A percentile compares a stretch with the other conserved stretches of the same genome.
Conservation (phyloP, 305 asterid species). For the Plantago coronopus region DNA sequence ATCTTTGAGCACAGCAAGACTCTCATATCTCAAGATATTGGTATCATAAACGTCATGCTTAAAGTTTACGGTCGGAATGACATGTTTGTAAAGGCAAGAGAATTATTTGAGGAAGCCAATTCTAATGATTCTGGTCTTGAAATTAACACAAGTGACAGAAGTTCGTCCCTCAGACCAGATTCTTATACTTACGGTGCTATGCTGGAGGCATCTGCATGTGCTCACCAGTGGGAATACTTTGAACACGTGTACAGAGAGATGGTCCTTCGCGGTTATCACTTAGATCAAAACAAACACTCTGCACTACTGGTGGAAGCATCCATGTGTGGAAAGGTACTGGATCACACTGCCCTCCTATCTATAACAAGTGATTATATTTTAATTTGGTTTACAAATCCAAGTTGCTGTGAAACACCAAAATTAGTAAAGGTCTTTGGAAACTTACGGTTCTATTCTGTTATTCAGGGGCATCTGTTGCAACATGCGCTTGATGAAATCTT, state of each 20-base stretch:
- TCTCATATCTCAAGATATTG: constrained; percentile 54
- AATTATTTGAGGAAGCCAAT: constrained; percentile 64
- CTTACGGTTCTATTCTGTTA: background rate
- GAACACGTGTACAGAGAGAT: constrained; percentile 77
- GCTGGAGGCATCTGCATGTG: constrained; percentile 82
- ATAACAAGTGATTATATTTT: background rate
- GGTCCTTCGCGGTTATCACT: constrained; percentile 53
- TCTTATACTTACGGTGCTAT: constrained; percentile 60
- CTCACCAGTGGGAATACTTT: constrained; percentile 90
- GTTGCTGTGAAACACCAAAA: background rate
- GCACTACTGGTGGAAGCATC: constrained; percentile 64
- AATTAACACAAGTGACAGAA: constrained; percentile 18
- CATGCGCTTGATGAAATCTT: constrained; percentile 68
- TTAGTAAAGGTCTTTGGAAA: background rate
- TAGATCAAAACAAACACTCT: constrained; percentile 55
- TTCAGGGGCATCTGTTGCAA: constrained; percentile 81
- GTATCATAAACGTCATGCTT: constrained; percentile 76
- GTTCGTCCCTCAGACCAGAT: constrained; percentile 45
- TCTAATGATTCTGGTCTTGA: constrained; percentile 29
- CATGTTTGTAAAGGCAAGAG: constrained; percentile 78
- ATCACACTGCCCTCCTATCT: background rate
- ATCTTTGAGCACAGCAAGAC: constrained; percentile 65
- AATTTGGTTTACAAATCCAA: constrained; percentile 12
- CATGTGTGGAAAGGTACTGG: constrained; percentile 73
- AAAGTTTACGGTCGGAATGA: constrained; percentile 71